Percentiles rank a stretch among this genome's conserved stretches.
Conservation (phyloP, 495 filamentous ascomycete genomes). For the Penicillium waksmanii region DNA sequence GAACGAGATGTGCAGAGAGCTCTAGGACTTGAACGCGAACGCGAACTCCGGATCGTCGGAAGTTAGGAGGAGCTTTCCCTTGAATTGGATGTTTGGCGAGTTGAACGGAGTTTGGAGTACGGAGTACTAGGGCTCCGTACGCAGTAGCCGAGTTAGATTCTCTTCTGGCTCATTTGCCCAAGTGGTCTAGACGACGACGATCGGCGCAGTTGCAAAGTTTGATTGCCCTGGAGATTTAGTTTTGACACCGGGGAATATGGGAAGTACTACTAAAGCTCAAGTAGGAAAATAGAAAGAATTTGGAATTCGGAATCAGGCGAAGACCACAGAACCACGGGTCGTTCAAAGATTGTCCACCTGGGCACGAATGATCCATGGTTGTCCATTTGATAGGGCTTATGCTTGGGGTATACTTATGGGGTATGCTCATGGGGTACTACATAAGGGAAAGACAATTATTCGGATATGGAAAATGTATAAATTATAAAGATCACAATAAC, state of each 20-base stretch:
- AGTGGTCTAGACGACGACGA: neutral
- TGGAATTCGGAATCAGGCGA: neutral
- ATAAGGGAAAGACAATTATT: too few relatives aligned
- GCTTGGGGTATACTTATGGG: neutral
- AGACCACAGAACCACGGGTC: neutral
- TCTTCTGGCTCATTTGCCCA: neutral
- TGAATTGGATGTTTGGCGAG: too few relatives aligned
- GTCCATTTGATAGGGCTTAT: neutral
- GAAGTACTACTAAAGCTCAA: too few relatives aligned
- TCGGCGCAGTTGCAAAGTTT: neutral
- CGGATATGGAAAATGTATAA: neutral
- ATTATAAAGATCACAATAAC: neutral
- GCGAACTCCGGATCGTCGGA: neutral
- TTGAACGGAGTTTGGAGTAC: too few relatives aligned
- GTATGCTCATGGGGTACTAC: too few relatives aligned
- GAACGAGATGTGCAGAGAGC: constrained; percentile 1
- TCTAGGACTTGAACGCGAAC: neutral
- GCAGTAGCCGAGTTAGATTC: too few relatives aligned
- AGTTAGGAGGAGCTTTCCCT: too few relatives aligned
- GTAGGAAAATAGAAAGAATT: neutral
- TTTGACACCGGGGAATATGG: neutral
- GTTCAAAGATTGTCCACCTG: neutral
- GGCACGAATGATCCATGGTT: neutral
- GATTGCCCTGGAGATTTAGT: neutral
- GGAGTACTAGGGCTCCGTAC: too few relatives aligned